Evolutionary conservation across 1,284 basidiomycete genomes (phyloP).

Genomic region (Cyathus pygmaeus): DNA sequence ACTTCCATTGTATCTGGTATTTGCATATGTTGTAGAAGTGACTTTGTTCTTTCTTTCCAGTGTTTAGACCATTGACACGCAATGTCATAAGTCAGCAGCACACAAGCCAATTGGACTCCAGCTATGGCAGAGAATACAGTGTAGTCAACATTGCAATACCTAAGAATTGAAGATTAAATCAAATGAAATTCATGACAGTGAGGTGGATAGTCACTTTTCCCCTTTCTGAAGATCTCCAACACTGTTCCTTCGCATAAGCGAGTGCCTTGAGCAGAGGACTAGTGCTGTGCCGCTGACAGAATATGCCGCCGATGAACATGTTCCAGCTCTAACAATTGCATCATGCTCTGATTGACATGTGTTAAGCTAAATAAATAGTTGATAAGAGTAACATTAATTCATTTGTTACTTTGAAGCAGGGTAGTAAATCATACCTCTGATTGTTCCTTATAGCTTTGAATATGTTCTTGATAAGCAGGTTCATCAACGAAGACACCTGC

Average conservation of each 20-base stretch:
- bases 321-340: constrained; percentile 15
- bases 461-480: constrained; percentile 10
- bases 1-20: constrained; percentile 6
- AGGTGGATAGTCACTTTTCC: constrained; percentile 14
- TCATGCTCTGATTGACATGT: constrained; percentile 22
- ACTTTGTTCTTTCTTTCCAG: constrained; percentile 12
- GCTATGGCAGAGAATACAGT: constrained; percentile 17
- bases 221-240: constrained; percentile 27
- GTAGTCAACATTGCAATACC: constrained; percentile 33
- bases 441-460: no score
- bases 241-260: constrained; percentile 15
- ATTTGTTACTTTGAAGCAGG: constrained; percentile 5
- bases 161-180: constrained; percentile 3
- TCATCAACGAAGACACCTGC: constrained; percentile 12
- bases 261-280: constrained; percentile 17
- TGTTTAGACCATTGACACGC: constrained; percentile 6
- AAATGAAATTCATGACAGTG: background rate
- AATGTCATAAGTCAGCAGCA: constrained; percentile 21
- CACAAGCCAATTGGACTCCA: constrained; percentile 1
- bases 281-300: constrained; percentile 10
- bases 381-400: no score
- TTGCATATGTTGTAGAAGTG: constrained; percentile 15
- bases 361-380: constrained; percentile 20
- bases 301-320: constrained; percentile 11
- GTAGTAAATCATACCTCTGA: no score